Percentiles rank a stretch among this genome's conserved stretches.
Evolutionary conservation across 352 stramenopile species (phyloP).

Genomic region (Globisporangium splendens): DNA sequence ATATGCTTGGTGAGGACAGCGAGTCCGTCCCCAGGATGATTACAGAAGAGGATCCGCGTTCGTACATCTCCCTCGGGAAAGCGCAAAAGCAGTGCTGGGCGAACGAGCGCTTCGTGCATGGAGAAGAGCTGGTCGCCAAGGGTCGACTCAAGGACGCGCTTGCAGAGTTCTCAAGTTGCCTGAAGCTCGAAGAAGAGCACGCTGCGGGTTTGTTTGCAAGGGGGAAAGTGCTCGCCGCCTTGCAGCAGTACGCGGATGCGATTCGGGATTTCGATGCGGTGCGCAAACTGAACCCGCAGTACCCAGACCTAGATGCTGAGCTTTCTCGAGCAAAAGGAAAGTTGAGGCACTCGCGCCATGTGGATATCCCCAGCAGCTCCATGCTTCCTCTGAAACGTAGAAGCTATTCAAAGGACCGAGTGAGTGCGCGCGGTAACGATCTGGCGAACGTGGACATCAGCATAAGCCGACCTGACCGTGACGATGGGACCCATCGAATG

Average conservation of each 20-base stretch:
- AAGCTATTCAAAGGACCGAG: too few relatives aligned
- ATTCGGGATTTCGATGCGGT: constrained; percentile 33
- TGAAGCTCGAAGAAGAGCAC: constrained; percentile 31
- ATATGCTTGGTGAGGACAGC: not conserved
- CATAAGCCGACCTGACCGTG: too few relatives aligned
- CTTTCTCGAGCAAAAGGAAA: constrained; percentile 20
- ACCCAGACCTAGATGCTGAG: constrained; percentile 10
- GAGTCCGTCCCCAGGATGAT: not conserved
- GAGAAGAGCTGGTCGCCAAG: constrained; percentile 20
- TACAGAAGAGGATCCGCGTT: constrained; percentile 18
- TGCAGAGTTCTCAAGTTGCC: constrained; percentile 30
- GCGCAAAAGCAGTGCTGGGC: constrained; percentile 39
- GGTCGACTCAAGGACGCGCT: constrained; percentile 27
- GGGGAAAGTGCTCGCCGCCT: constrained; percentile 17
- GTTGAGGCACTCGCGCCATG: constrained; percentile 17
- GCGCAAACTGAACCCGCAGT: constrained; percentile 14
- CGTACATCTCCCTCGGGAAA: constrained; percentile 25
- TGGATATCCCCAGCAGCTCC: constrained; percentile 4
- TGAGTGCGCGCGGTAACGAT: too few relatives aligned
- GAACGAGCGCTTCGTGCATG: constrained; percentile 23
- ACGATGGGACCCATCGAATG: too few relatives aligned
- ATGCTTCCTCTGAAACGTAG: not conserved
- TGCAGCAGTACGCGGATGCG: constrained; percentile 32
- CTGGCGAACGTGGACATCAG: too few relatives aligned
- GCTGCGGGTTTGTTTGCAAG: constrained; percentile 15